phyloP scores from a whole-genome alignment of 2,329 filamentous ascomycete genomes.

The Domatiomyces globalis region DNA sequence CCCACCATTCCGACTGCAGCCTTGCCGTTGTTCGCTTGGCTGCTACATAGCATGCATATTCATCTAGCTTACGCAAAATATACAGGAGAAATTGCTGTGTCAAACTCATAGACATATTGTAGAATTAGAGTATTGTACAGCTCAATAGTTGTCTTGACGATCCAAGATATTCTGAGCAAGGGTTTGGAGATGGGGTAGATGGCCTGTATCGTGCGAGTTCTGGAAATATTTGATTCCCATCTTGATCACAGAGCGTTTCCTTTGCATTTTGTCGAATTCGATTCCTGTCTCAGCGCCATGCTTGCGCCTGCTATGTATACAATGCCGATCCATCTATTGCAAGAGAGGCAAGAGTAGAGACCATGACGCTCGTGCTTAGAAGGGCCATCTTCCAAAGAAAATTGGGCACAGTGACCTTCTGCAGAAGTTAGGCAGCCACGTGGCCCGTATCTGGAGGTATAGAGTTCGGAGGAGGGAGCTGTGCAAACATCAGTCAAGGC shows the following conservation, averaged over 20 bases:
- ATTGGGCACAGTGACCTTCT: constrained; percentile 14
- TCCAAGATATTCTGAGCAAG: not conserved
- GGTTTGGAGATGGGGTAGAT: not conserved
- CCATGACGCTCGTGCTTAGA: not conserved
- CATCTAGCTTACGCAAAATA: not conserved
- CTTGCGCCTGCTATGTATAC: not conserved
- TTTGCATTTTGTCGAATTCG: not conserved
- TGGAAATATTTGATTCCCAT: not conserved
- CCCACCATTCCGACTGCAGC: too few relatives aligned
- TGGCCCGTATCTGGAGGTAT: constrained; percentile 16
- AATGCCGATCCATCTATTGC: not conserved
- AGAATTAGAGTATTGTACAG: not conserved
- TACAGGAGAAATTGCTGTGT: not conserved
- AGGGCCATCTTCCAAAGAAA: constrained; percentile 7
- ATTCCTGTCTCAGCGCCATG: not conserved
- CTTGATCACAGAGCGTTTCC: not conserved
- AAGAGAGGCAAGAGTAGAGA: not conserved
- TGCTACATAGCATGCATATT: not conserved
- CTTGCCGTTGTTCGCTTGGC: too few relatives aligned
- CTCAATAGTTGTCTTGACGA: not conserved
- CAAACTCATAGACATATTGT: not conserved
- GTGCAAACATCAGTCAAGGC: not conserved
- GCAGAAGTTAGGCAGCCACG: constrained; percentile 17
- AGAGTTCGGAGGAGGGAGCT: constrained; percentile 19
- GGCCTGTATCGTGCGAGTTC: not conserved